Base-by-base conservation (phyloP, 176 grass and related monocot genomes). In the Lolium multiflorum region DNA sequence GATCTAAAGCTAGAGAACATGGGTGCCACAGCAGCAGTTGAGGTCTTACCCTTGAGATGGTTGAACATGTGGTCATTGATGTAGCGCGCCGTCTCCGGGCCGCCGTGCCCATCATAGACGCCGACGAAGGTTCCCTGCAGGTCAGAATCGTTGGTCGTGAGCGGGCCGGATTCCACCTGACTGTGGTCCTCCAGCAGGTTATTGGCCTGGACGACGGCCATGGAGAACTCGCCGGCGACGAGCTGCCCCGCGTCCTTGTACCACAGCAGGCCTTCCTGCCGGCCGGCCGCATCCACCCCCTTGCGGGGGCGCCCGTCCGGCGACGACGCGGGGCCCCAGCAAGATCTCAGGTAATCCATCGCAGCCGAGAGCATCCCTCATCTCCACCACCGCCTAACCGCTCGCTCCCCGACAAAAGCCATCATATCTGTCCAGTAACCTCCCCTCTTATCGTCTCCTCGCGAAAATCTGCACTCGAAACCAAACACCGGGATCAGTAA, bases 171-270 rank as follows among this genome's bases (percentile, higher is more conserved):
- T 86, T 97, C 95, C 54, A 97, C 91, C 83, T 94, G 95, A 70
- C 95, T 92, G 25, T 92, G 90, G 76, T 97, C 95, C 91, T 97
- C 95, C 16, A 97, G 78, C 84, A 94, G 85, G 78, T 91, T 92
- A 70, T 97, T 94, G 65, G 95, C 95, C 95, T 94, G 95, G 64
- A 97, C 92, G 52, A 97, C 90, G 18, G 95, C 92, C 95, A 97
- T 97, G 7, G 95, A 97, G 88, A 94, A 97, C 74, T 97, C 95
- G 11, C 95, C 88, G 14, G 73, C 73, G 54, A 80, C 87, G 46
- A 94, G 88, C 49, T 82, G 95, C 1, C 95, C 92, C 18, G 87
- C 74, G 79, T 97, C 95, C 84, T 97, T 97, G 90, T 94, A 92
- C 92, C 94, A 94, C 20, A 97, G 87, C 14, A 97, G 94, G 11